Evolutionary conservation across 345 rosid genomes (phyloP), one percentile per base, ranked within the genome.

Genomic region (Populus pruinosa): DNA sequence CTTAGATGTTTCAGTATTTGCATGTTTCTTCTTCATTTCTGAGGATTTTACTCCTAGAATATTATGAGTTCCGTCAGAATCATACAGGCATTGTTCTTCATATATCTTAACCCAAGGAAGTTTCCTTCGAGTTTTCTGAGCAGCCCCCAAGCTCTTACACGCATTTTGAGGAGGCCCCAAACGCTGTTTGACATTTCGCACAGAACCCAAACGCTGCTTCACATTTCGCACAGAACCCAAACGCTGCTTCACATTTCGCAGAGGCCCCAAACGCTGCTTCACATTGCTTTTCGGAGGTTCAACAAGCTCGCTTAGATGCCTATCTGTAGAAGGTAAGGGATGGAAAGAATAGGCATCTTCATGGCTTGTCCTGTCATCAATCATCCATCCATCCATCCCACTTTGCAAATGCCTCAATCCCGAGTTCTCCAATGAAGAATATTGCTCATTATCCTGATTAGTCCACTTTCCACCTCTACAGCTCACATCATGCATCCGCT

Each of bases 1-100:
- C 79, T 87, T 87, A 35, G 69, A 75, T 6, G 81, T 79, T 64
- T 81, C 80, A n/a, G 41, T 69, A 68, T 80, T 76, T 17, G 71
- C 56, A 27, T 25, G 36, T 65, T 69, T 69, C 73, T 25, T 56
- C 8, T 49, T 55, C 36, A 53, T 39, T 47, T 10, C 20, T 18
- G 31, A 63, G 31, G 67, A 49, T 69, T 72, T 67, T 23, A 50
- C 56, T 49, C 64, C 70, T 64, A 67, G 69, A 80, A 59, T 47
- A 74, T 38, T 31, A 23, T 31, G 14, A 17, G 20, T 67, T 61
- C 33, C 80, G 12, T 72, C 43, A 80, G 35, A 49, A 74, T 77
- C 70, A 41, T 63, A 75, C 23, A 18, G 6, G 47, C 13, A 0
- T 23, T 53, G 73, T 44, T 21, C 33, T 53, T 61, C 56, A 17